Conservation (phyloP, 306 rosid genomes). For the Vicia faba region DNA sequence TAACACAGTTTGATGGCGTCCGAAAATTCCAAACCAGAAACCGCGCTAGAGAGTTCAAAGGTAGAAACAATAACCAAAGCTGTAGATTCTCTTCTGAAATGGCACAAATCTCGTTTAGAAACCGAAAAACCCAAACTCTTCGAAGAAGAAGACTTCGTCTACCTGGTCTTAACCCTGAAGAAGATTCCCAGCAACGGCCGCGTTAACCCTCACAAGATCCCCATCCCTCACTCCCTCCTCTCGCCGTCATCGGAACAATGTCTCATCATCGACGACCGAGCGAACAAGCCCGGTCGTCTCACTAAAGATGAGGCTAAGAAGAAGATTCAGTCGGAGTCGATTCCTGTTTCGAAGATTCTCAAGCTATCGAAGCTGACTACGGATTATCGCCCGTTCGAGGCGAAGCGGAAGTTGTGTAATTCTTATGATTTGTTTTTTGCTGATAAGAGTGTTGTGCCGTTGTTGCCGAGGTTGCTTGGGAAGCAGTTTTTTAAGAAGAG, state of each 20-base stretch:
- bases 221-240: slow-evolving; percentile 59
- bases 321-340: slow-evolving; percentile 56
- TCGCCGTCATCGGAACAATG: slow-evolving; percentile 58
- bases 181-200: slow-evolving; percentile 62
- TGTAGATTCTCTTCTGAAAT: slow-evolving; percentile 62
- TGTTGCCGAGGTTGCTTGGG: slow-evolving; percentile 62
- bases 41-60: background rate
- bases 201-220: slow-evolving; percentile 63
- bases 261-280: slow-evolving; percentile 72
- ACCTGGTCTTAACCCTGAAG: slow-evolving; percentile 62
- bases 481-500: slow-evolving; percentile 76
- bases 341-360: slow-evolving; percentile 60
- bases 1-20: slow-evolving; percentile 6
- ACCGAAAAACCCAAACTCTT: slow-evolving; percentile 61
- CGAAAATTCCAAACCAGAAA: background rate
- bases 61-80: slow-evolving; percentile 43
- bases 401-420: slow-evolving; percentile 66
- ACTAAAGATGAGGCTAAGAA: slow-evolving; percentile 50
- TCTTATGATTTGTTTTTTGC: slow-evolving; percentile 71
- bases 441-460: slow-evolving; percentile 56
- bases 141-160: slow-evolving; percentile 60
- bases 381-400: slow-evolving; percentile 70
- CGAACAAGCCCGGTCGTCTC: slow-evolving; percentile 50
- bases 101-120: slow-evolving; percentile 51
- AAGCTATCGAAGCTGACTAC: slow-evolving; percentile 70